Evolutionary conservation across 805 yeast species (phyloP).

Genomic region (Monosporozyma solicola): DNA sequence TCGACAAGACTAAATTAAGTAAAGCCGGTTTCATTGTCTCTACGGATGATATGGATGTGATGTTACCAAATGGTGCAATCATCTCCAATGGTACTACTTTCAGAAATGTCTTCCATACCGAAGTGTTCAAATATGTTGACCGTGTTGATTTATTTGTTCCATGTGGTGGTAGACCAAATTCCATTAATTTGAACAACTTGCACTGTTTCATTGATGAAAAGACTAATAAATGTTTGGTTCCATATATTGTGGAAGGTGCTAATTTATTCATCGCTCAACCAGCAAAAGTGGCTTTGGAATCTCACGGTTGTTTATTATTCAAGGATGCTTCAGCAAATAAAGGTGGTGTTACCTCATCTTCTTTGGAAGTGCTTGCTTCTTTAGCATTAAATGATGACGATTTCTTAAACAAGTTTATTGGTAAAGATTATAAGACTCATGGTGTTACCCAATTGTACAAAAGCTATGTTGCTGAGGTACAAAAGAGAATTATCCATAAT

Average conservation of each 20-base stretch:
- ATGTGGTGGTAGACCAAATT: slow-evolving; percentile 98
- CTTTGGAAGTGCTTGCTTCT: slow-evolving; percentile 91
- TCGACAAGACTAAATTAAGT: slow-evolving; percentile 58
- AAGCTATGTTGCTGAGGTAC: slow-evolving; percentile 79
- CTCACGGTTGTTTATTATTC: slow-evolving; percentile 77
- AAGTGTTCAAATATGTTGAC: slow-evolving; percentile 52
- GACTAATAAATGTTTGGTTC: slow-evolving; percentile 69
- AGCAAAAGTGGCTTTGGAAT: slow-evolving; percentile 79
- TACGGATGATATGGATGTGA: slow-evolving; percentile 75
- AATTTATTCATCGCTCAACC: slow-evolving; percentile 90
- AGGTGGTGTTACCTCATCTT: slow-evolving; percentile 97
- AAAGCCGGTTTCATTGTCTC: slow-evolving; percentile 70
- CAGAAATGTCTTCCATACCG: slow-evolving; percentile 84
- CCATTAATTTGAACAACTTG: slow-evolving; percentile 82
- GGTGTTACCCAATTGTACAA: slow-evolving; percentile 44
- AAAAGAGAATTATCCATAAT: slow-evolving; percentile 60
- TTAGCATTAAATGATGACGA: slow-evolving; percentile 80
- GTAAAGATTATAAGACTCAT: slow-evolving; percentile 12
- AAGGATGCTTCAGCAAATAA: slow-evolving; percentile 97
- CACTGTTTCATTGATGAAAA: slow-evolving; percentile 57
- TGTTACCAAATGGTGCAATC: slow-evolving; percentile 63
- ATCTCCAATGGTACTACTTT: slow-evolving; percentile 81
- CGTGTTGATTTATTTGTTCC: slow-evolving; percentile 85
- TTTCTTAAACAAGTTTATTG: slow-evolving; percentile 65
- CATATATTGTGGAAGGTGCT: slow-evolving; percentile 95